phyloP scores from a whole-genome alignment of 768 basidiomycete species.

The Sutorius australiensis region DNA sequence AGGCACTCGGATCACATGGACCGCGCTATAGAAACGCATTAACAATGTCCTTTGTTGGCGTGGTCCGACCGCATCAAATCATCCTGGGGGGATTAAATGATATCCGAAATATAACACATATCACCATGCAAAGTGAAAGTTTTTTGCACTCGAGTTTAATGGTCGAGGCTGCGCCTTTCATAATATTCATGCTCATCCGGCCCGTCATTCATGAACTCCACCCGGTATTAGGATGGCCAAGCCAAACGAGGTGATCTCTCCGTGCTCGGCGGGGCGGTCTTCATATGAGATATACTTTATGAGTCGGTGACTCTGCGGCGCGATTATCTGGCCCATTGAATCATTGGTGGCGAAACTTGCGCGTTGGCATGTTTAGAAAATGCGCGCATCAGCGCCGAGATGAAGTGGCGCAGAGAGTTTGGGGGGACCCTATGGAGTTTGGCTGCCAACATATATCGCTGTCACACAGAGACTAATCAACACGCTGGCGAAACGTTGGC shows the following conservation, averaged over 20 bases:
- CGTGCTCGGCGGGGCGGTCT: constrained; percentile 21
- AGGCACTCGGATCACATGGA: constrained; percentile 29
- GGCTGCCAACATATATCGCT: not conserved
- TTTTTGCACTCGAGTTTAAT: constrained; percentile 9
- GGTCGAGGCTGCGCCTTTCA: constrained; percentile 9
- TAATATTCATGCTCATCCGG: constrained; percentile 2
- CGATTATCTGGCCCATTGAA: constrained; percentile 10
- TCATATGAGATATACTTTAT: constrained; percentile 11
- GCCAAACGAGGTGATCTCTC: constrained; percentile 8
- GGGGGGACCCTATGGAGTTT: constrained; percentile 2
- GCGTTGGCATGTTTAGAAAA: constrained; percentile 16
- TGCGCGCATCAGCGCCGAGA: constrained; percentile 10
- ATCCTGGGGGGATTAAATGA: constrained; percentile 22
- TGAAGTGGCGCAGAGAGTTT: constrained; percentile 18
- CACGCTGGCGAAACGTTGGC: not conserved
- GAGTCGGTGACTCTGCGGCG: constrained; percentile 21
- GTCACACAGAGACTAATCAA: constrained; percentile 4
- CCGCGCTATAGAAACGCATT: constrained; percentile 22
- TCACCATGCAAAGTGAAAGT: constrained; percentile 11
- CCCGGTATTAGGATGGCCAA: constrained; percentile 2
- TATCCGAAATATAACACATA: not conserved
- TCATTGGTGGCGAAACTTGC: not conserved
- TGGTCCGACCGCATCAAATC: constrained; percentile 19
- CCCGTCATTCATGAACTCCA: not conserved
- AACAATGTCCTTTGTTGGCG: constrained; percentile 17